Percentiles rank a stretch among this genome's conserved stretches.
Evolutionary conservation across 1,284 basidiomycete genomes (phyloP).

Genomic region (Cutaneotrichosporon spelunceum): DNA sequence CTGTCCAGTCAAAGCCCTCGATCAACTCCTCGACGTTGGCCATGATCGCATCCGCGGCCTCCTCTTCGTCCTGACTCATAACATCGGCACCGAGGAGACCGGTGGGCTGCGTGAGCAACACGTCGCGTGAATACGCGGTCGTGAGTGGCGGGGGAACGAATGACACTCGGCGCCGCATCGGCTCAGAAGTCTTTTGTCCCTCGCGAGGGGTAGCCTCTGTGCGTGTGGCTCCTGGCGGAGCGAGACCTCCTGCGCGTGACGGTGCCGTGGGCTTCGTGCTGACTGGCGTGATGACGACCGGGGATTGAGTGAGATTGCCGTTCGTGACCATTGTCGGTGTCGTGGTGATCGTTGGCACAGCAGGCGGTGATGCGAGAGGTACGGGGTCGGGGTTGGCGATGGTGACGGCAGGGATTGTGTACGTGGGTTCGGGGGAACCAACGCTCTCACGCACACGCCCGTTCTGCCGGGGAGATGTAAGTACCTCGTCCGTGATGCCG

Average conservation of each 20-base stretch:
- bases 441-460: not conserved
- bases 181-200: conserved; percentile 1
- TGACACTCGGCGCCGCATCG: conserved; percentile 41
- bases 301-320: not conserved
- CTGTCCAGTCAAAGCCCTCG: conserved; percentile 95
- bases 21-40: conserved; percentile 96
- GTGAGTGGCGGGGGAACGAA: conserved; percentile 48
- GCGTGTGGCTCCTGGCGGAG: conserved; percentile 3
- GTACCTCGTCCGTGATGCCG: conserved; percentile 14
- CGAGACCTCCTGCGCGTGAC: not conserved
- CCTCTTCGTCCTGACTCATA: conserved; percentile 56
- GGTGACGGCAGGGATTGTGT: not conserved
- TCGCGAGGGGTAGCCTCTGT: not conserved
- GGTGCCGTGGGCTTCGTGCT: not conserved
- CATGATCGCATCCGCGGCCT: conserved; percentile 73
- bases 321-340: not conserved
- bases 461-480: not conserved
- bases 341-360: not conserved
- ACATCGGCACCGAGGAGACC: conserved; percentile 39
- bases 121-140: conserved; percentile 57
- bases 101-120: conserved; percentile 59
- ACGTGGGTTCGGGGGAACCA: not conserved
- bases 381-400: not conserved
- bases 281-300: not conserved
- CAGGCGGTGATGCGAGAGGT: not conserved